Evolutionary conservation across 2,329 filamentous ascomycete species (phyloP).

Genomic region (Talaromyces sp.): DNA sequence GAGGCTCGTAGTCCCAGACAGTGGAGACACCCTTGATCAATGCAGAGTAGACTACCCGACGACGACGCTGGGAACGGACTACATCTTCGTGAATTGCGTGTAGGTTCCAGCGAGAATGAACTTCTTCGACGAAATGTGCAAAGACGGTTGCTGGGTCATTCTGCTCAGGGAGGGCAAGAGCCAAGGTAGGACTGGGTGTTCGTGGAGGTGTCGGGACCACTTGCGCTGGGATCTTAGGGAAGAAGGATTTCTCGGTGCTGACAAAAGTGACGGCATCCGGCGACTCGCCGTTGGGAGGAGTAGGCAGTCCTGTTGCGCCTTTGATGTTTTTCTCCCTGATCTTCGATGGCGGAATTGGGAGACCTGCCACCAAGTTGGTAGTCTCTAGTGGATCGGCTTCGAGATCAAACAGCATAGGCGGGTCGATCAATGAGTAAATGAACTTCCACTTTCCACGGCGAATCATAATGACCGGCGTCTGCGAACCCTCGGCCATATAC

Average conservation of each 20-base stretch:
- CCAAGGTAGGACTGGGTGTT: conserved; percentile 35
- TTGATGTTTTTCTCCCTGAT: conserved; percentile 34
- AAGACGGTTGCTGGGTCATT: conserved; percentile 44
- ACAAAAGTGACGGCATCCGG: conserved; percentile 14
- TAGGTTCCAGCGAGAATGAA: conserved; percentile 73
- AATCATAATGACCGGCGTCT: conserved; percentile 91
- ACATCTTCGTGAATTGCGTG: conserved; percentile 69
- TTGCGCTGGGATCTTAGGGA: conserved; percentile 13
- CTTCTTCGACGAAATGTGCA: conserved; percentile 67
- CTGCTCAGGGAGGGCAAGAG: conserved; percentile 28
- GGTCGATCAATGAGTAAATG: conserved; percentile 76
- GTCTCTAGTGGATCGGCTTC: conserved; percentile 68
- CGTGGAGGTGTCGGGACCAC: conserved; percentile 31
- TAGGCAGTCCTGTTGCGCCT: conserved; percentile 13
- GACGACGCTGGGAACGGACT: conserved; percentile 69
- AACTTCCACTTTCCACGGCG: conserved; percentile 86
- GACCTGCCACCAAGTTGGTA: conserved; percentile 55
- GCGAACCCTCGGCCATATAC: conserved; percentile 89
- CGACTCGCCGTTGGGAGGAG: conserved; percentile 23
- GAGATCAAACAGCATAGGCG: conserved; percentile 79
- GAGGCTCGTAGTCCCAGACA: conserved; percentile 79
- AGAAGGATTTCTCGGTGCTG: conserved; percentile 17
- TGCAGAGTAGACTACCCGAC: conserved; percentile 73
- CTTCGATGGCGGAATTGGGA: conserved; percentile 23
- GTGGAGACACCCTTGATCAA: conserved; percentile 70